Percentiles rank a stretch among this genome's conserved stretches.
phyloP scores from a whole-genome alignment of 2,329 filamentous ascomycete genomes.

The Monosporascus sp. region DNA sequence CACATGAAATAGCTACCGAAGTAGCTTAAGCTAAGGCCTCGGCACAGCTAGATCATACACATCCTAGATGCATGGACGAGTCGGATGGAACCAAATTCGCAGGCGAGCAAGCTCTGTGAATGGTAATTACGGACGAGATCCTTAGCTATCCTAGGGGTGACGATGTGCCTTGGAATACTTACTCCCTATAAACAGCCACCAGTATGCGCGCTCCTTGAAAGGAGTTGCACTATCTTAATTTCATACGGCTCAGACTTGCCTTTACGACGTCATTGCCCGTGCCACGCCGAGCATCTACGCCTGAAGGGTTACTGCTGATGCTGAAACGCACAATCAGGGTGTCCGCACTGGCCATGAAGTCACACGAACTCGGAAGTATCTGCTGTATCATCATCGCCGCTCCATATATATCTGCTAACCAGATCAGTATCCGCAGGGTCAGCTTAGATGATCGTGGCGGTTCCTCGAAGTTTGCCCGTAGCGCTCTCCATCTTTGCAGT shows the following conservation, averaged over 20 bases:
- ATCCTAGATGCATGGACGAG: too few relatives aligned
- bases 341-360: constrained; percentile 9
- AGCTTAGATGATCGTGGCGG: constrained; percentile 48
- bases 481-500: constrained; percentile 74
- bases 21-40: too few relatives aligned
- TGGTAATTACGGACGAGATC: too few relatives aligned
- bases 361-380: constrained; percentile 65
- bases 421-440: constrained; percentile 6
- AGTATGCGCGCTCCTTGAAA: not conserved
- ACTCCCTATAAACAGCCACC: not conserved
- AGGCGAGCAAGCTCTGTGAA: too few relatives aligned
- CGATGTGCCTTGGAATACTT: not conserved
- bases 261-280: constrained; percentile 50
- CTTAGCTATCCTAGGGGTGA: not conserved
- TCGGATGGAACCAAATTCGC: too few relatives aligned
- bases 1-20: too few relatives aligned
- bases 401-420: constrained; percentile 5
- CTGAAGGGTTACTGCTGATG: constrained; percentile 40
- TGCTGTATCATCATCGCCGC: constrained; percentile 63
- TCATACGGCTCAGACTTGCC: constrained; percentile 59
- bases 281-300: constrained; percentile 18
- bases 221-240: not conserved
- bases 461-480: constrained; percentile 60
- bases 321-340: constrained; percentile 44
- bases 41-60: too few relatives aligned